Base-by-base conservation (phyloP, 1,284 basidiomycete species). In the Cryptococcus sp. region DNA sequence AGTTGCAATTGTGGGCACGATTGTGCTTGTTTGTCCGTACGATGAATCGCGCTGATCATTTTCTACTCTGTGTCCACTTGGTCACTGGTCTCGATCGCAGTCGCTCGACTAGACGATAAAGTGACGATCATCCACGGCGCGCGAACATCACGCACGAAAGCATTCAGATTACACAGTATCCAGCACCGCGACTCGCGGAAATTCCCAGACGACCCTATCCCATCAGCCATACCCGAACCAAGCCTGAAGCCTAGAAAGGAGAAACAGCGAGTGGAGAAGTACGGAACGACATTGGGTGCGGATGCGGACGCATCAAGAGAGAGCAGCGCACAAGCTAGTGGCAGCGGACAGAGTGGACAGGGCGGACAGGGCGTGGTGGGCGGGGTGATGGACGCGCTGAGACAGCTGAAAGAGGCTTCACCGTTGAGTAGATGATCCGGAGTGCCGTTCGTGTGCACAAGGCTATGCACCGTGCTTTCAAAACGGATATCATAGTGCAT, bases 41-140 rank as follows among this genome's bases (percentile, higher is more conserved):
- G 17, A 35, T 27, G 19, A 23, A 17, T 13, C 13, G 22, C 5
- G 16, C 16, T n/a, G 20, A 47, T 25, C 7, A 17, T 20, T 10
- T 27, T 47, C 16, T 7, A 3, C n/a, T 23, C 20, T 16, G 16
- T 25, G 27, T 6, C 17, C n/a, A 13, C 23, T n/a, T 25, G 27
- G 10, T 27, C n/a, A 13, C 23, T n/a, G 50, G n/a, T n/a, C 27
- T 3, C 4, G 53, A 22, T 25, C n/a, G 19, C 59, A 75, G 73
- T 65, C 41, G 61, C 72, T n/a, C 58, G 64, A 50, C 50, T 72
- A 52, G 67, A 67, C 41, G 72, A 76, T 60, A 57, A 61, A 54
- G 74, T 76, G 7, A 66, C 69, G 0, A 76, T 76, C 62, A 64
- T 70, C 31, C 70, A 72, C 61, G 69, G 71, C 44, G 64, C 64